Evolutionary conservation across 495 filamentous ascomycete species (phyloP).

Genomic region (Darksidea phi): DNA sequence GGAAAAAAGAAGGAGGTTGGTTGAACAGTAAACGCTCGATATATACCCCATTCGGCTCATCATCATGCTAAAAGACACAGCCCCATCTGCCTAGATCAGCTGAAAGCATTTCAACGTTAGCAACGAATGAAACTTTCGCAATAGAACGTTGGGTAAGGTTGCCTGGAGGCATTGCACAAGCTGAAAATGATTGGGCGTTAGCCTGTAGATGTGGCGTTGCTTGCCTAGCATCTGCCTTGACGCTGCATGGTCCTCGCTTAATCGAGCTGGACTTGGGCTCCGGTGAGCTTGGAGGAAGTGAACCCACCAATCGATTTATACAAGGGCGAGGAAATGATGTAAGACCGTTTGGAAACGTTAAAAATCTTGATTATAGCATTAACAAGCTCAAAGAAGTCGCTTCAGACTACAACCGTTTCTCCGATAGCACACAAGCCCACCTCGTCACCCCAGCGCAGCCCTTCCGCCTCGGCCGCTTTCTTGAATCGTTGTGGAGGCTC

Average conservation of each 20-base stretch:
- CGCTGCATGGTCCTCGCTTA: no score
- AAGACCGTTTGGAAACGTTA: no score
- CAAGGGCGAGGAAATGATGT: no score
- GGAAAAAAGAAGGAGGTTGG: no score
- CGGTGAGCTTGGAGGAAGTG: no score
- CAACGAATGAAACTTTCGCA: not conserved
- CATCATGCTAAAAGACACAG: not conserved
- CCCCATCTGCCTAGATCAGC: conserved; percentile 4
- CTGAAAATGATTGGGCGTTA: not conserved
- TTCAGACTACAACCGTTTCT: conserved; percentile 42
- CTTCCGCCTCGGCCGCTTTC: conserved; percentile 44
- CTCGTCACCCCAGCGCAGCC: conserved; percentile 41
- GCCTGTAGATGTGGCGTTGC: not conserved
- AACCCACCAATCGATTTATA: no score
- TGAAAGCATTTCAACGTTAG: not conserved
- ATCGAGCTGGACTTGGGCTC: no score
- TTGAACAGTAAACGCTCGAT: not conserved
- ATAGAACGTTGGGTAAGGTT: not conserved
- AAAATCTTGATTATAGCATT: no score
- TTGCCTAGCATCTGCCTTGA: not conserved
- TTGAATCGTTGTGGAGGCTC: conserved; percentile 46
- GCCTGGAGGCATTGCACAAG: not conserved
- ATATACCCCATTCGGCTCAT: not conserved
- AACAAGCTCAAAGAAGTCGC: no score
- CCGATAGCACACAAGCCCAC: conserved; percentile 45